phyloP scores from a whole-genome alignment of 495 filamentous ascomycete species.

The Xylaria curta region DNA sequence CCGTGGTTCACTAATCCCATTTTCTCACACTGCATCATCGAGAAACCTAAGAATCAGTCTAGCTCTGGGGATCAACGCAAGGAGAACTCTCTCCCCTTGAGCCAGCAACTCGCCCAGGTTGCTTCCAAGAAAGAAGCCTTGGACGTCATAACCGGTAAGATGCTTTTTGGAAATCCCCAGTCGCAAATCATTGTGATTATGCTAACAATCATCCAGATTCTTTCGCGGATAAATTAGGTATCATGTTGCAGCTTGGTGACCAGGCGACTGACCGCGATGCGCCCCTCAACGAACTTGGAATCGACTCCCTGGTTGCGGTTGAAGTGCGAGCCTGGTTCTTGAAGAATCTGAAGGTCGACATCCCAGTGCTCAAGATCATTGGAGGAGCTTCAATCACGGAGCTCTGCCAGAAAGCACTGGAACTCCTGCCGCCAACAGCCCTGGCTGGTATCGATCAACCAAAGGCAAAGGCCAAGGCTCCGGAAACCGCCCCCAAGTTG shows the following conservation, averaged over 20 bases:
- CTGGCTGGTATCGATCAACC: background rate
- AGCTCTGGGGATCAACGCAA: background rate
- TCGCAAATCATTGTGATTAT: background rate
- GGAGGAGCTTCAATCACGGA: slow-evolving; percentile 40
- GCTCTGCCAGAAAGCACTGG: slow-evolving; percentile 23
- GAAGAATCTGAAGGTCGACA: slow-evolving; percentile 46
- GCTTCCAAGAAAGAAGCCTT: slow-evolving; percentile 15
- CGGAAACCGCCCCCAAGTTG: background rate
- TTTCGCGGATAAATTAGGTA: background rate
- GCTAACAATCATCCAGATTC: slow-evolving; percentile 2
- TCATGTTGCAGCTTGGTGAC: slow-evolving; percentile 8
- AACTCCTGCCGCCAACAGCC: slow-evolving; percentile 1
- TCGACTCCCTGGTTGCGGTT: slow-evolving; percentile 54
- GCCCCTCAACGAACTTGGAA: slow-evolving; percentile 34
- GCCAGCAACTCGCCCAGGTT: slow-evolving; percentile 16
- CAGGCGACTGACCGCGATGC: slow-evolving; percentile 8
- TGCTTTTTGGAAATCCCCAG: background rate
- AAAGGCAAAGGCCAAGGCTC: background rate
- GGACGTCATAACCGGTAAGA: slow-evolving; percentile 25
- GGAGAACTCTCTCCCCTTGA: background rate
- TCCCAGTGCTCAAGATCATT: slow-evolving; percentile 58
- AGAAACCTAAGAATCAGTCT: slow-evolving; percentile 8
- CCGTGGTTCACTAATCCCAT: slow-evolving; percentile 13
- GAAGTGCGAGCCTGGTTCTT: slow-evolving; percentile 50
- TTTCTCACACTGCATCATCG: slow-evolving; percentile 20